Evolutionary conservation across 805 yeast species (phyloP).

Genomic region (Pichia sporocuriosa): DNA sequence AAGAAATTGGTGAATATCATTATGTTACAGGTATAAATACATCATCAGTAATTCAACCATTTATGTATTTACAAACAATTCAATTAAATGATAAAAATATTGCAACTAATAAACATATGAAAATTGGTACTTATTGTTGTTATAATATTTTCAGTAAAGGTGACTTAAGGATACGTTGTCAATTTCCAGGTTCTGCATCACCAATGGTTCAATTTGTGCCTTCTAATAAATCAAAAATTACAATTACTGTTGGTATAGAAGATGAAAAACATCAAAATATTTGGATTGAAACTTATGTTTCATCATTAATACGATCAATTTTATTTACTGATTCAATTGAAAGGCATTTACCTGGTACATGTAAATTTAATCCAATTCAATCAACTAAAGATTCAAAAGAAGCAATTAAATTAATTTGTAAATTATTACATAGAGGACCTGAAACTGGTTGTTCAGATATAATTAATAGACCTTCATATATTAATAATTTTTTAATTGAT

Average conservation of each 20-base stretch:
- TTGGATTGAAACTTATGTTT: conserved; percentile 61
- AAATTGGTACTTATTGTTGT: conserved; percentile 50
- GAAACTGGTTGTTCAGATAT: conserved; percentile 37
- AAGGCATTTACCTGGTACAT: conserved; percentile 53
- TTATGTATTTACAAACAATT: conserved; percentile 46
- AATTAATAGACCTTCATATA: conserved; percentile 28
- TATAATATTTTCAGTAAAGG: conserved; percentile 68
- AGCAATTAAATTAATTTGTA: conserved; percentile 34
- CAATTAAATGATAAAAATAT: conserved; percentile 30
- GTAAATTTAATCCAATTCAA: conserved; percentile 40
- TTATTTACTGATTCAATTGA: conserved; percentile 47
- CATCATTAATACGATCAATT: conserved; percentile 49
- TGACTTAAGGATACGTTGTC: conserved; percentile 65
- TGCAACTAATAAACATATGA: conserved; percentile 26
- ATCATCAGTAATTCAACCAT: conserved; percentile 45
- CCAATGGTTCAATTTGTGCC: conserved; percentile 42
- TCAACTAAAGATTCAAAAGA: conserved; percentile 31
- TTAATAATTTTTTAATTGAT: conserved; percentile 50
- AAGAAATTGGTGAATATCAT: conserved; percentile 50
- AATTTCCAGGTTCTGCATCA: conserved; percentile 42
- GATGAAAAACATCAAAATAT: conserved; percentile 48
- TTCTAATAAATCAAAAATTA: conserved; percentile 31
- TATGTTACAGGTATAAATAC: conserved; percentile 48
- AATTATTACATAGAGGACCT: conserved; percentile 41
- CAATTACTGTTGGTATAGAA: conserved; percentile 22